Conservation (phyloP, 805 yeast species). For the Lachancea sp. region DNA sequence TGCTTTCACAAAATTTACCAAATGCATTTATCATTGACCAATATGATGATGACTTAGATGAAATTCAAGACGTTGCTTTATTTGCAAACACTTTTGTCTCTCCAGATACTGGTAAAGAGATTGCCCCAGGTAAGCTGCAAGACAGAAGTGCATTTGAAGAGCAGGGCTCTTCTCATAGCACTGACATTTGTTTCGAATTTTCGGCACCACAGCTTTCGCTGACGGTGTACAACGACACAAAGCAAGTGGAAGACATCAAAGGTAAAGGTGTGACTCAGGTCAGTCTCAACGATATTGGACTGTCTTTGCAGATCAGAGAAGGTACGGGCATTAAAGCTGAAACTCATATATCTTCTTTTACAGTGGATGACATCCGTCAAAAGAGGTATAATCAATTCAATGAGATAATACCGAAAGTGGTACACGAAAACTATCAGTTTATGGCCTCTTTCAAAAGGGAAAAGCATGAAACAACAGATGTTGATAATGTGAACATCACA, state of each 20-base stretch:
- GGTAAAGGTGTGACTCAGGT: slow-evolving; percentile 47
- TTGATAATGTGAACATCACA: slow-evolving; percentile 49
- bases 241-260: slow-evolving; percentile 31
- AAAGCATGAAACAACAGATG: slow-evolving; percentile 36
- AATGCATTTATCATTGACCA: slow-evolving; percentile 47
- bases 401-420: slow-evolving; percentile 69
- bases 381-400: slow-evolving; percentile 62
- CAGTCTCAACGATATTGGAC: slow-evolving; percentile 52
- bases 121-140: background rate
- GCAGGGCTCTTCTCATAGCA: background rate
- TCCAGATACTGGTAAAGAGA: slow-evolving; percentile 12
- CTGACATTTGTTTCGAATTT: slow-evolving; percentile 43
- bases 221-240: slow-evolving; percentile 51
- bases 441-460: slow-evolving; percentile 45
- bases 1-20: slow-evolving; percentile 50
- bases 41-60: slow-evolving; percentile 37
- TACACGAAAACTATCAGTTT: slow-evolving; percentile 64
- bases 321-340: slow-evolving; percentile 54
- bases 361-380: slow-evolving; percentile 66
- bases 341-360: slow-evolving; percentile 62
- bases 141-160: background rate
- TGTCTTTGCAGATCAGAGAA: slow-evolving; percentile 45
- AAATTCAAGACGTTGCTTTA: slow-evolving; percentile 57
- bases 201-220: slow-evolving; percentile 58
- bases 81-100: slow-evolving; percentile 50